phyloP scores from a whole-genome alignment of 306 rosid species.

The Fragaria ananassa region DNA sequence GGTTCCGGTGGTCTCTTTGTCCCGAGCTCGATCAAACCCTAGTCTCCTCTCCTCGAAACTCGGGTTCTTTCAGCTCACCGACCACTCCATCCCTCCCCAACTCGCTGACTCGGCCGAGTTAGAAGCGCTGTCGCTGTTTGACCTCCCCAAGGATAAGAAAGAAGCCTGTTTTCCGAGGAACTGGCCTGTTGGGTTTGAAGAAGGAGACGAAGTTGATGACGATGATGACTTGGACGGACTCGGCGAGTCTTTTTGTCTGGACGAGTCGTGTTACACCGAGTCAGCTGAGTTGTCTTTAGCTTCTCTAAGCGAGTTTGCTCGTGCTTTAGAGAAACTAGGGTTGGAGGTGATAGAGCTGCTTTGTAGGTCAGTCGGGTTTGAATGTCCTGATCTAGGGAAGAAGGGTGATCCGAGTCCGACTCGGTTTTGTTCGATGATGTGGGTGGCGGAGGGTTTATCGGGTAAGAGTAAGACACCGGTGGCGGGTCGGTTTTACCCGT shows the following conservation, averaged over 20 bases:
- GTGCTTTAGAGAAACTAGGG: slow-evolving; percentile 57
- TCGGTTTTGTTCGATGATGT: slow-evolving; percentile 46
- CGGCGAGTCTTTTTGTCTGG: slow-evolving; percentile 64
- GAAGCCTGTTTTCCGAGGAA: slow-evolving; percentile 40
- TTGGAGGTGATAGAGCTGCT: slow-evolving; percentile 47
- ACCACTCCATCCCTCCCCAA: slow-evolving; percentile 45
- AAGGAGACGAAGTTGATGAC: slow-evolving; percentile 31
- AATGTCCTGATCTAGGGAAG: slow-evolving; percentile 30
- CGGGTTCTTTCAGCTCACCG: slow-evolving; percentile 71
- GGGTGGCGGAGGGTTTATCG: slow-evolving; percentile 46
- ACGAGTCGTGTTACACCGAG: slow-evolving; percentile 36
- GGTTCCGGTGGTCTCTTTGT: slow-evolving; percentile 37
- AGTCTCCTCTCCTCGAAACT: slow-evolving; percentile 38
- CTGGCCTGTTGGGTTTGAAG: slow-evolving; percentile 77
- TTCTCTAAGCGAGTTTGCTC: slow-evolving; percentile 49
- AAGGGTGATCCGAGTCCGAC: slow-evolving; percentile 27
- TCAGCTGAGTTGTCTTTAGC: slow-evolving; percentile 33
- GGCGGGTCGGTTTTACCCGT: slow-evolving; percentile 69
- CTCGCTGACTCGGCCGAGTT: slow-evolving; percentile 77
- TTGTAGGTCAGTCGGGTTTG: slow-evolving; percentile 42
- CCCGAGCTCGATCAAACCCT: slow-evolving; percentile 25
- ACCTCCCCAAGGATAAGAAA: slow-evolving; percentile 46
- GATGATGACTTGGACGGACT: slow-evolving; percentile 28
- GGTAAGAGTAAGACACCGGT: slow-evolving; percentile 16
- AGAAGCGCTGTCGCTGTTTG: slow-evolving; percentile 57